These are phyloP conservation scores for Annulohypoxylon truncatum DNA, from an alignment of 2,329 filamentous ascomycete species.

Conservation along the genomic window DNA sequence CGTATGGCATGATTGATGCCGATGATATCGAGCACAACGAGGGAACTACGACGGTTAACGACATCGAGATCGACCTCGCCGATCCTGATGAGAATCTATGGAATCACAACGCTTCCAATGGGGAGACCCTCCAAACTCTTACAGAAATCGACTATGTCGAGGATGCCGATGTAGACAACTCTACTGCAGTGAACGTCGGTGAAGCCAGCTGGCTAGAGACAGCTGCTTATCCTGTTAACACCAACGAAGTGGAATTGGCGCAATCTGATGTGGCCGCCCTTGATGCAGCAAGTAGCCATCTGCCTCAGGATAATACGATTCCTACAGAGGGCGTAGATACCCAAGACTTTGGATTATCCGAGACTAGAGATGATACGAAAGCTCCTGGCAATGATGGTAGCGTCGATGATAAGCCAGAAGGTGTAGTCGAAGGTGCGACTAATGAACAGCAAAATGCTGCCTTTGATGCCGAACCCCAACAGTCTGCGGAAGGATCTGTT, in stretches of 20 bases:
- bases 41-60: constrained; percentile 40
- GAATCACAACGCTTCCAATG: constrained; percentile 39
- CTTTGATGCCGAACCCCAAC: not conserved
- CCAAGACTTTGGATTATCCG: constrained; percentile 21
- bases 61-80: constrained; percentile 50
- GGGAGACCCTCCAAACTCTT: constrained; percentile 31
- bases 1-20: constrained; percentile 51
- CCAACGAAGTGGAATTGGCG: constrained; percentile 5
- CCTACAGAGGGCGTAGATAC: constrained; percentile 8
- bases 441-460: constrained; percentile 10
- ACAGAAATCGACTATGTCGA: constrained; percentile 45
- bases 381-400: not conserved
- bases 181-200: constrained; percentile 22
- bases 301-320: constrained; percentile 11
- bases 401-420: not conserved
- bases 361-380: not conserved
- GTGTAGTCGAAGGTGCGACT: not conserved
- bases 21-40: constrained; percentile 47
- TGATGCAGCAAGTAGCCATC: constrained; percentile 5
- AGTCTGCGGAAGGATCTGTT: not conserved
- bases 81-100: constrained; percentile 45
- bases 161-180: constrained; percentile 30
- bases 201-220: constrained; percentile 36
- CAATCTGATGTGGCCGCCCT: constrained; percentile 18
- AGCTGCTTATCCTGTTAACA: constrained; percentile 16